Conservation (phyloP, 2,329 filamentous ascomycete genomes). For the Colletotrichum sublineola region DNA sequence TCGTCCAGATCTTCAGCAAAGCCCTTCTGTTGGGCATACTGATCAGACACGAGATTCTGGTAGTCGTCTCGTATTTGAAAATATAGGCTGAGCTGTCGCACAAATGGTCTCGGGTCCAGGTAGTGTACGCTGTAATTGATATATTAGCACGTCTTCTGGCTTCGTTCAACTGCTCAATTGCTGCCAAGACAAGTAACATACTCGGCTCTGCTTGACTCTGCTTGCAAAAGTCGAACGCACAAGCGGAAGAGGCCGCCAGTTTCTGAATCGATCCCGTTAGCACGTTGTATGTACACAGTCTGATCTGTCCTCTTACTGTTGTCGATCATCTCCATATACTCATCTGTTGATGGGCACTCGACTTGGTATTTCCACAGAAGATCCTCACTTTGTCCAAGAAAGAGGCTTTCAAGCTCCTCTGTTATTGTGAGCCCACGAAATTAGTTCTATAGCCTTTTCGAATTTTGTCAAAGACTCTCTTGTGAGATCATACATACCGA, state of each 20-base stretch:
- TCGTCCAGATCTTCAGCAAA: conserved; percentile 58
- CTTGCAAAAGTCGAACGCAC: conserved; percentile 37
- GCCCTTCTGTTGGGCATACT: conserved; percentile 55
- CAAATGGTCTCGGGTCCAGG: conserved; percentile 12
- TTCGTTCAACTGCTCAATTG: too few relatives aligned
- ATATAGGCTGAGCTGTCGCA: conserved; percentile 45
- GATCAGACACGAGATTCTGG: conserved; percentile 46
- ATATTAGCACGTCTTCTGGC: background rate
- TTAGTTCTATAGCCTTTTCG: too few relatives aligned
- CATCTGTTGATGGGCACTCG: conserved; percentile 85
- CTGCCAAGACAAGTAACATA: background rate
- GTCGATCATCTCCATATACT: conserved; percentile 85
- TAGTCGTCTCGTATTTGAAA: conserved; percentile 54
- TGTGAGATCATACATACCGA: conserved; percentile 2
- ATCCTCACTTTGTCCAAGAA: conserved; percentile 90
- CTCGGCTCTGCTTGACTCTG: conserved; percentile 11
- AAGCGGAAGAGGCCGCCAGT: conserved; percentile 45
- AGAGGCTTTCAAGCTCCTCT: conserved; percentile 73
- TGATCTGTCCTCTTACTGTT: background rate
- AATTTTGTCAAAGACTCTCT: background rate
- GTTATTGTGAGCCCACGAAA: conserved; percentile 41
- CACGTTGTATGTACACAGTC: background rate
- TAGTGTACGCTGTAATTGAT: background rate
- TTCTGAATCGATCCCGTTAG: conserved; percentile 7
- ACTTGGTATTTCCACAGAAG: conserved; percentile 89